Conservation (phyloP, 331 rosid genomes). For the Quercus lobata region DNA sequence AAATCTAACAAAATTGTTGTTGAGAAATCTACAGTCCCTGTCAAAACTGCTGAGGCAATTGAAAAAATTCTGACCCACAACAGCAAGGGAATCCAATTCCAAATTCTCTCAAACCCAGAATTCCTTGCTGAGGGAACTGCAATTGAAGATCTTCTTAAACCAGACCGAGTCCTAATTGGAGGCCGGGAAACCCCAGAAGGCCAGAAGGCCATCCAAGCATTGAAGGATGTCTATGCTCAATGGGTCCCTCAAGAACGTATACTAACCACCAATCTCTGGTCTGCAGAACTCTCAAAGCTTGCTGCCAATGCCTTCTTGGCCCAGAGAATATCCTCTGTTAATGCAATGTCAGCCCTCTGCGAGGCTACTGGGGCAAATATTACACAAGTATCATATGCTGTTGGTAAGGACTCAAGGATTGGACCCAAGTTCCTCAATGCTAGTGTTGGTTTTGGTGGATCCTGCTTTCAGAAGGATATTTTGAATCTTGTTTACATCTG, state of each 20-base stretch:
- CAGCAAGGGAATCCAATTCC: conserved; percentile 68
- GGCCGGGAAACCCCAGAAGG: conserved; percentile 78
- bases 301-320: conserved; percentile 86
- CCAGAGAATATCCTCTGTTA: conserved; percentile 70
- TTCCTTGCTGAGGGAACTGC: conserved; percentile 87
- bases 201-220: conserved; percentile 52
- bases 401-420: conserved; percentile 67
- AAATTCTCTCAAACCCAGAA: conserved; percentile 71
- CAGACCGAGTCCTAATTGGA: conserved; percentile 68
- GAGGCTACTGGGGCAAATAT: conserved; percentile 79
- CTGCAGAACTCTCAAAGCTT: conserved; percentile 76
- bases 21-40: conserved; percentile 79
- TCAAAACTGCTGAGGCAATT: conserved; percentile 77
- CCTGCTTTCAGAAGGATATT: conserved; percentile 80
- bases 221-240: conserved; percentile 61
- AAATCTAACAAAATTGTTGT: conserved; percentile 70
- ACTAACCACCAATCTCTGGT: conserved; percentile 76
- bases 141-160: conserved; percentile 55
- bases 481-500: conserved; percentile 70
- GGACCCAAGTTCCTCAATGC: conserved; percentile 74
- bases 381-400: conserved; percentile 59
- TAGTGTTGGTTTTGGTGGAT: conserved; percentile 79
- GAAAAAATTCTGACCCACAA: conserved; percentile 73
- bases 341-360: conserved; percentile 81
- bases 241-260: conserved; percentile 69